Conservation (phyloP, 441 rosid species). For the Rhodomyrtus psidioides region DNA sequence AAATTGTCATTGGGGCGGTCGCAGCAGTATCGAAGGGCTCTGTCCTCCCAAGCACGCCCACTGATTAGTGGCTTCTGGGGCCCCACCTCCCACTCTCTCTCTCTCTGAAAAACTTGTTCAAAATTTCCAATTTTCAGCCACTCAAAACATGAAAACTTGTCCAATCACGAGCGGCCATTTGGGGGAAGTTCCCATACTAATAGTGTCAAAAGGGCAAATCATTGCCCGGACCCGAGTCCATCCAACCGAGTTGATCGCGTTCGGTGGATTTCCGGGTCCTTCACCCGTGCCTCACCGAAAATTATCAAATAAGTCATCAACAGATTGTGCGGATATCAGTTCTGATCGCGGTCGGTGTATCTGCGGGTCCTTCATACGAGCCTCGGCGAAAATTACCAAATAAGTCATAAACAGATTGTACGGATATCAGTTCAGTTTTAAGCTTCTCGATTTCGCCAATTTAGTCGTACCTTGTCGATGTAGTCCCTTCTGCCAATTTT, state of each 20-base stretch:
- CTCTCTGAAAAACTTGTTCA: neutral
- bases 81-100: neutral
- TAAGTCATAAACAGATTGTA: no score
- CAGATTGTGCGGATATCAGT: no score
- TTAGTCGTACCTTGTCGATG: no score
- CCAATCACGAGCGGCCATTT: neutral
- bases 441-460: no score
- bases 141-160: neutral
- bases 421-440: no score
- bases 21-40: neutral
- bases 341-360: no score
- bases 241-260: neutral
- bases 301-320: no score
- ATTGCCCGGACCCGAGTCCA: neutral
- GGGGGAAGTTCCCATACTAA: neutral
- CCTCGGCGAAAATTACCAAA: no score
- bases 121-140: neutral
- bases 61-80: neutral
- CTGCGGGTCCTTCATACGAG: no score
- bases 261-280: neutral
- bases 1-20: neutral
- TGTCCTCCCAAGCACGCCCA: neutral
- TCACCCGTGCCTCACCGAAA: no score
- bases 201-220: neutral
- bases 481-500: no score